These are phyloP conservation scores for Lipomyces lipofer DNA, from an alignment of 805 yeast species.

Conservation along the genomic window DNA sequence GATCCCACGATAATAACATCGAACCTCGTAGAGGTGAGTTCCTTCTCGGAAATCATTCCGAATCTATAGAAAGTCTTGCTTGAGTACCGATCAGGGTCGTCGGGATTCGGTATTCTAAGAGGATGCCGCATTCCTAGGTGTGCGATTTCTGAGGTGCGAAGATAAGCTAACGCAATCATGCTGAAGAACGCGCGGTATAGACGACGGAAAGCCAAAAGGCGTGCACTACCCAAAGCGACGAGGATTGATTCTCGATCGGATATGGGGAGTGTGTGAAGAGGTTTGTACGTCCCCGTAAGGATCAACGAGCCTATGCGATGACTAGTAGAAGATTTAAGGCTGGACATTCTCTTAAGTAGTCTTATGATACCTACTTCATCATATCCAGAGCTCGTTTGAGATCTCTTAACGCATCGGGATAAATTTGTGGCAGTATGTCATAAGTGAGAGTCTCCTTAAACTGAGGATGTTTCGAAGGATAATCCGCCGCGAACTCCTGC, in stretches of 20 bases:
- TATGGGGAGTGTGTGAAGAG: slow-evolving; percentile 38
- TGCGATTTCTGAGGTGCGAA: slow-evolving; percentile 41
- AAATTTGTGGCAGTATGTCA: background rate
- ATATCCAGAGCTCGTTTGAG: slow-evolving; percentile 1
- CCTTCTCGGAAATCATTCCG: slow-evolving; percentile 37
- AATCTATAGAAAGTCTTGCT: slow-evolving; percentile 39
- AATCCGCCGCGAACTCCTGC: slow-evolving; percentile 1
- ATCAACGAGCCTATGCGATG: background rate
- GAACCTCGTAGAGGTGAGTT: slow-evolving; percentile 38
- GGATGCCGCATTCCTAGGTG: slow-evolving; percentile 46
- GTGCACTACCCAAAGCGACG: slow-evolving; percentile 46
- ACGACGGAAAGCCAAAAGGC: slow-evolving; percentile 41
- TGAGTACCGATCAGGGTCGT: slow-evolving; percentile 38
- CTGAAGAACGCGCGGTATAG: slow-evolving; percentile 41
- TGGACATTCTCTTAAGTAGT: too few relatives aligned
- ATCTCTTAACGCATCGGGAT: background rate
- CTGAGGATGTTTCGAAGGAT: slow-evolving; percentile 5
- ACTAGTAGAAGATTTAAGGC: too few relatives aligned
- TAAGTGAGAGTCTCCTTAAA: background rate
- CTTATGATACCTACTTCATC: slow-evolving; percentile 1
- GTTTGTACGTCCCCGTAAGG: slow-evolving; percentile 11
- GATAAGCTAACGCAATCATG: slow-evolving; percentile 38
- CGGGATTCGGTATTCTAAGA: slow-evolving; percentile 35
- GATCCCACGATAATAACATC: slow-evolving; percentile 54
- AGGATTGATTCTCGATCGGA: slow-evolving; percentile 43